Conservation (phyloP, 2,329 filamentous ascomycete species). For the Exserohilum turcica region DNA sequence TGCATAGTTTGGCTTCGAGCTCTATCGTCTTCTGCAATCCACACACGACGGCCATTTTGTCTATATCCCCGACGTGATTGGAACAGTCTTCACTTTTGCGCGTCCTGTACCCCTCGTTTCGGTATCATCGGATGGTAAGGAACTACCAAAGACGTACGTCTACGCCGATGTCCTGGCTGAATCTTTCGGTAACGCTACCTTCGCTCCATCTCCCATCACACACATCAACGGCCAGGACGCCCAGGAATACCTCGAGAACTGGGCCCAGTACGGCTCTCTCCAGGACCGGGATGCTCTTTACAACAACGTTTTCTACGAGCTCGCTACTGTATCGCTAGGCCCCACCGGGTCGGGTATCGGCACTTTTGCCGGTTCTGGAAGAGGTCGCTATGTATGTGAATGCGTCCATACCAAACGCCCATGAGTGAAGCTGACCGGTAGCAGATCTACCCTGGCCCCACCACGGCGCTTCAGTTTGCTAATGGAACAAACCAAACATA, state of each 20-base stretch:
- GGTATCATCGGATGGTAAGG: slow-evolving; percentile 59
- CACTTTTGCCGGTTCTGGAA: slow-evolving; percentile 53
- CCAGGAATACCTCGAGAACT: slow-evolving; percentile 40
- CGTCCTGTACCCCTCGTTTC: slow-evolving; percentile 61
- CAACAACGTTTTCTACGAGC: slow-evolving; percentile 56
- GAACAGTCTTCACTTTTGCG: slow-evolving; percentile 57
- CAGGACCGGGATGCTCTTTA: slow-evolving; percentile 65
- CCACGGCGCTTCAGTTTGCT: slow-evolving; percentile 52
- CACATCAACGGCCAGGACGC: not conserved
- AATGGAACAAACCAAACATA: slow-evolving; percentile 52
- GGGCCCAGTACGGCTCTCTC: slow-evolving; percentile 54
- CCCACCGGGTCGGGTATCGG: slow-evolving; percentile 26
- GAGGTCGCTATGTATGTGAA: slow-evolving; percentile 37
- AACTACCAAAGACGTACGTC: slow-evolving; percentile 62
- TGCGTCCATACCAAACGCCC: too few relatives aligned
- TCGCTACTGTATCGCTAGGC: slow-evolving; percentile 37
- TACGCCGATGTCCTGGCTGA: slow-evolving; percentile 54
- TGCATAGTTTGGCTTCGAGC: slow-evolving; percentile 40
- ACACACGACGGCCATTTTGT: slow-evolving; percentile 70
- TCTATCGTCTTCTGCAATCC: slow-evolving; percentile 53
- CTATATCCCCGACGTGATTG: slow-evolving; percentile 60
- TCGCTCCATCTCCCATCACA: not conserved
- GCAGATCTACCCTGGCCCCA: slow-evolving; percentile 50
- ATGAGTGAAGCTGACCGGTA: not conserved
- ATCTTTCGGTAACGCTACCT: slow-evolving; percentile 1